Percentiles rank a stretch among this genome's conserved stretches.
Evolutionary conservation across 2,329 filamentous ascomycete genomes (phyloP).

Genomic region (Botrytis fabae): DNA sequence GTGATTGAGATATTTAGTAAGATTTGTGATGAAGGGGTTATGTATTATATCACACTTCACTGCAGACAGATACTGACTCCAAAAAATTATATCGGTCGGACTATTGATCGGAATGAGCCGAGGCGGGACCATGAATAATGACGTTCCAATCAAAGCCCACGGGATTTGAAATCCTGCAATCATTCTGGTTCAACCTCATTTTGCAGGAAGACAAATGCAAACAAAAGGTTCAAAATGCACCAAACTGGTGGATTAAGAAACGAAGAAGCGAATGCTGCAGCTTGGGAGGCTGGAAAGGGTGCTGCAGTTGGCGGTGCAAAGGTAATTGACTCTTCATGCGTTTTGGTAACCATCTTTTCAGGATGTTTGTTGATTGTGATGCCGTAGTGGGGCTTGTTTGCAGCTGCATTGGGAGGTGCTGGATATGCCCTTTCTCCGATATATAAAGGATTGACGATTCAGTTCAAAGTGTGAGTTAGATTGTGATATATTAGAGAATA

Average conservation of each 20-base stretch:
- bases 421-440: conserved; percentile 68
- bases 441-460: conserved; percentile 70
- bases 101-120: conserved; percentile 24
- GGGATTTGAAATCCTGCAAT: conserved; percentile 9
- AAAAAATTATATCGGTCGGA: conserved; percentile 21
- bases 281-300: conserved; percentile 69
- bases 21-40: not conserved
- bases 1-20: not conserved
- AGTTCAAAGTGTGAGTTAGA: conserved; percentile 70
- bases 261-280: conserved; percentile 67
- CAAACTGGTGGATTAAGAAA: conserved; percentile 59
- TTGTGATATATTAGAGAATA: too few relatives aligned
- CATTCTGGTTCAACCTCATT: conserved; percentile 9
- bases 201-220: conserved; percentile 25
- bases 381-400: conserved; percentile 64
- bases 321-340: conserved; percentile 43
- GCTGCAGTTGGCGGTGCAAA: conserved; percentile 66
- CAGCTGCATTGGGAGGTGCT: conserved; percentile 60
- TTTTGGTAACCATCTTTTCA: not conserved
- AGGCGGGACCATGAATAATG: conserved; percentile 14
- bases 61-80: not conserved
- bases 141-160: conserved; percentile 20
- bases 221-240: conserved; percentile 43
- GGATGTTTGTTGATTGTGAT: conserved; percentile 22
- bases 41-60: not conserved